These are phyloP conservation scores for Phaffomyces thermotolerans DNA, from an alignment of 805 yeast genomes.

Conservation along the genomic window DNA sequence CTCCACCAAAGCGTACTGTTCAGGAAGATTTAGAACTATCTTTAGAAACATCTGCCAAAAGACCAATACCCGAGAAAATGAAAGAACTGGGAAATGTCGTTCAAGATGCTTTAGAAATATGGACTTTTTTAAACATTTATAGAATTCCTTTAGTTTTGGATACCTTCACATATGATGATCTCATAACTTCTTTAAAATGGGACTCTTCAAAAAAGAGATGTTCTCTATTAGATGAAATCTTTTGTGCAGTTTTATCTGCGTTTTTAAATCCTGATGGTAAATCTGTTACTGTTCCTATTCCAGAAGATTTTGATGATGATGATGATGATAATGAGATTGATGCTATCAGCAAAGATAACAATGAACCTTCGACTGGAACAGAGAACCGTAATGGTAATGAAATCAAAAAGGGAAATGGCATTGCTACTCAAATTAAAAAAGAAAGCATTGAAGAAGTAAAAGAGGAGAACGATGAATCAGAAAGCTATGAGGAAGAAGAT, in stretches of 20 bases:
- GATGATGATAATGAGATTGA: constrained; percentile 21
- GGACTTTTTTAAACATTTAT: constrained; percentile 72
- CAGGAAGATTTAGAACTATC: constrained; percentile 19
- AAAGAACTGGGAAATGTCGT: constrained; percentile 14
- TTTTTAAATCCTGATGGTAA: constrained; percentile 41
- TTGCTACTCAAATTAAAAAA: constrained; percentile 11
- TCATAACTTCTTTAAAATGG: constrained; percentile 38
- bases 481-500: constrained; percentile 12
- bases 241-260: constrained; percentile 55
- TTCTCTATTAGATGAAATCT: constrained; percentile 54
- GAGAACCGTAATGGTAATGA: too few species aligned
- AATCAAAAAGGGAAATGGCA: neutral
- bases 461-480: constrained; percentile 15
- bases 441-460: constrained; percentile 16
- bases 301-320: constrained; percentile 22
- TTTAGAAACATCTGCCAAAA: constrained; percentile 11
- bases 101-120: constrained; percentile 51
- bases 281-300: constrained; percentile 25
- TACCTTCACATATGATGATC: constrained; percentile 75
- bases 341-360: neutral
- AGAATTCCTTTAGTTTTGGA: constrained; percentile 58
- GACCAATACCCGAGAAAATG: constrained; percentile 17
- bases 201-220: constrained; percentile 45
- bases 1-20: constrained; percentile 14
- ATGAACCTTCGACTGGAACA: neutral